Conservation (phyloP, 345 rosid genomes). For the Pugionium dolabratum region DNA sequence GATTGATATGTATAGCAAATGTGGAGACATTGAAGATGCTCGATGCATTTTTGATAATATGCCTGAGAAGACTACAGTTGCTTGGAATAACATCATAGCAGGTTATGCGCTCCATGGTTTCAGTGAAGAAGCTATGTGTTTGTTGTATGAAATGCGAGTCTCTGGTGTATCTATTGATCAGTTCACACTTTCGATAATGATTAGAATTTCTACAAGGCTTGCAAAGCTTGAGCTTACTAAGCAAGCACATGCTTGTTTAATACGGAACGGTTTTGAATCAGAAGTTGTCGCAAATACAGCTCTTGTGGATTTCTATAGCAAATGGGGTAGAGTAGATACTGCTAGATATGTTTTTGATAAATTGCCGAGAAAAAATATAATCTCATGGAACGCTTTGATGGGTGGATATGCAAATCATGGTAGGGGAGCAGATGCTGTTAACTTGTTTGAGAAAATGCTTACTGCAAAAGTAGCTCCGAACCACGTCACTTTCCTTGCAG, state of each 20-base stretch:
- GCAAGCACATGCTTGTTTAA: constrained; percentile 77
- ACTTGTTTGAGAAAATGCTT: constrained; percentile 69
- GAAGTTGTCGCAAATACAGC: constrained; percentile 77
- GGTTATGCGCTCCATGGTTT: constrained; percentile 85
- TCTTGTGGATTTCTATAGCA: constrained; percentile 89
- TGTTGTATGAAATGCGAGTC: constrained; percentile 72
- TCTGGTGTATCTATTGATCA: constrained; percentile 70
- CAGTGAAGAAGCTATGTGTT: constrained; percentile 70
- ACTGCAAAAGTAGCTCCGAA: constrained; percentile 56
- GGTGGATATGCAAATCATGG: constrained; percentile 84
- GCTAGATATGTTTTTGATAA: constrained; percentile 67
- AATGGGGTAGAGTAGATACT: constrained; percentile 87
- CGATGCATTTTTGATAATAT: constrained; percentile 63
- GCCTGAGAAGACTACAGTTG: constrained; percentile 79
- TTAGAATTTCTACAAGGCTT: constrained; percentile 67
- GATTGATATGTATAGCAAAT: constrained; percentile 87
- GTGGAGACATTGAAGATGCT: constrained; percentile 84
- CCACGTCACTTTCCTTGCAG: constrained; percentile 78
- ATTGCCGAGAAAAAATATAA: constrained; percentile 67
- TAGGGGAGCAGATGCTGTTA: constrained; percentile 64
- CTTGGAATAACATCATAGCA: constrained; percentile 76
- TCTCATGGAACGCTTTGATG: constrained; percentile 88
- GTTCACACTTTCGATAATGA: constrained; percentile 72
- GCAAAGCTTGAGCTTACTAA: constrained; percentile 70
- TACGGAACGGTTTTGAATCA: constrained; percentile 68